A percentile compares a stretch with the other conserved stretches of the same genome.
These are phyloP conservation scores for Ophiostoma novo-ulmi DNA, from an alignment of 2,329 filamentous ascomycete genomes.

Conservation along the genomic window DNA sequence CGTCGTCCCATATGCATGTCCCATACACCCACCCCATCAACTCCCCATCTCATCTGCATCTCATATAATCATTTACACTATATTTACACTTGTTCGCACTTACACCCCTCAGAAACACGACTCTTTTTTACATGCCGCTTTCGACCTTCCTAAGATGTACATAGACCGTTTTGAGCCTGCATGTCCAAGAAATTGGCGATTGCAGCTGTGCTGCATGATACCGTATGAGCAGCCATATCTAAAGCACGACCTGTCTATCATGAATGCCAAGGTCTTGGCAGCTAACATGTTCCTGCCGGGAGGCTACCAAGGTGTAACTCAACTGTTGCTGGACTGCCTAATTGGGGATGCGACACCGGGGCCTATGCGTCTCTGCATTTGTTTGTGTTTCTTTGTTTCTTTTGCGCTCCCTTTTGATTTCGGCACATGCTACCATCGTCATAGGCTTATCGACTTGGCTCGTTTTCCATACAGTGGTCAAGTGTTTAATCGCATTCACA, in stretches of 20 bases:
- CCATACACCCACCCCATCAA: too few relatives aligned
- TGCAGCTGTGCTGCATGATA: neutral
- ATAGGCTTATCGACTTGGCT: conserved; percentile 9
- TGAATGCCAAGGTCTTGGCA: conserved; percentile 2
- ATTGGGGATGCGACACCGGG: neutral
- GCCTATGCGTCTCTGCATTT: neutral
- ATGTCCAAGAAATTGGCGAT: conserved; percentile 11
- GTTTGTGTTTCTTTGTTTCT: neutral
- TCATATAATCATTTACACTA: neutral
- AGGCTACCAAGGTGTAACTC: neutral
- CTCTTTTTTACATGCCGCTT: conserved; percentile 2
- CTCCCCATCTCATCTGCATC: too few relatives aligned
- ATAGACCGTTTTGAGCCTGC: conserved; percentile 5
- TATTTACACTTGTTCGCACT: neutral
- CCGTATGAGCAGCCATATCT: conserved; percentile 10
- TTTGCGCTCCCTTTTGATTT: neutral
- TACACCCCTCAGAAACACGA: neutral
- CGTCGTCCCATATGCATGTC: neutral
- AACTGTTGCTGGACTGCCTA: conserved; percentile 8
- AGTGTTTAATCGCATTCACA: neutral
- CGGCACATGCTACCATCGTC: neutral
- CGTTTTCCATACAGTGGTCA: neutral
- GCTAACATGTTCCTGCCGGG: neutral
- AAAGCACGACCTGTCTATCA: conserved; percentile 10
- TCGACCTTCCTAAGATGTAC: conserved; percentile 9